Percentiles rank a stretch among this genome's conserved stretches.
phyloP scores from a whole-genome alignment of 2,329 filamentous ascomycete species.

The Colletotrichum agaves region DNA sequence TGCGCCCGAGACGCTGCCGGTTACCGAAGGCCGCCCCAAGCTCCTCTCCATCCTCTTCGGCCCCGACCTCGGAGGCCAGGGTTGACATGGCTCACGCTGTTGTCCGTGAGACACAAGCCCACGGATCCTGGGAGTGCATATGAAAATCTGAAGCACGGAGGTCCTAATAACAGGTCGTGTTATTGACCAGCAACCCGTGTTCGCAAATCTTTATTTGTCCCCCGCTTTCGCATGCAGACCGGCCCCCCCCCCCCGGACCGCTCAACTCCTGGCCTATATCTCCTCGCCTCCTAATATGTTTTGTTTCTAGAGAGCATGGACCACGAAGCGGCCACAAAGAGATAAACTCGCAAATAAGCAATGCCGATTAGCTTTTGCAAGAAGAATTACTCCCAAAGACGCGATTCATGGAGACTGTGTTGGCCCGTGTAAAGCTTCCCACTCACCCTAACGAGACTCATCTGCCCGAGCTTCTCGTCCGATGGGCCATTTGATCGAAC shows the following conservation, averaged over 20 bases:
- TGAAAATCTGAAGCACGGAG: conserved; percentile 12
- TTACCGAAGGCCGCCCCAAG: background rate
- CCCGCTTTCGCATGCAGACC: conserved; percentile 3
- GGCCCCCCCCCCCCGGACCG: background rate
- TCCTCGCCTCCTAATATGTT: conserved; percentile 5
- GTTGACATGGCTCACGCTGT: conserved; percentile 16
- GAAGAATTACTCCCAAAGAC: background rate
- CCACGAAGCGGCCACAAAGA: background rate
- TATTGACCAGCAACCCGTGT: conserved; percentile 3
- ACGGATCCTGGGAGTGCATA: conserved; percentile 5
- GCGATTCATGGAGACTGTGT: background rate
- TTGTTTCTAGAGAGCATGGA: conserved; percentile 14
- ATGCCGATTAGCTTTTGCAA: background rate
- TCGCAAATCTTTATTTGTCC: background rate
- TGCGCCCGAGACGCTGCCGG: background rate
- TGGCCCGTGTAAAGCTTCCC: background rate
- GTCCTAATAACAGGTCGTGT: conserved; percentile 3
- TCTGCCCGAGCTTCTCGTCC: conserved; percentile 7
- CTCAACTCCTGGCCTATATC: conserved; percentile 1
- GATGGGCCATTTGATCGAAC: background rate
- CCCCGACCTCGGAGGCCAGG: background rate
- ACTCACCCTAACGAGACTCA: background rate
- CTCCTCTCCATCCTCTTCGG: background rate
- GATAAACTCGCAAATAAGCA: background rate
- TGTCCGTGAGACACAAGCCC: conserved; percentile 3